Percentiles rank a stretch among this genome's conserved stretches.
Evolutionary conservation across 805 yeast species (phyloP).

Genomic region (Blastobotrys muscicola): DNA sequence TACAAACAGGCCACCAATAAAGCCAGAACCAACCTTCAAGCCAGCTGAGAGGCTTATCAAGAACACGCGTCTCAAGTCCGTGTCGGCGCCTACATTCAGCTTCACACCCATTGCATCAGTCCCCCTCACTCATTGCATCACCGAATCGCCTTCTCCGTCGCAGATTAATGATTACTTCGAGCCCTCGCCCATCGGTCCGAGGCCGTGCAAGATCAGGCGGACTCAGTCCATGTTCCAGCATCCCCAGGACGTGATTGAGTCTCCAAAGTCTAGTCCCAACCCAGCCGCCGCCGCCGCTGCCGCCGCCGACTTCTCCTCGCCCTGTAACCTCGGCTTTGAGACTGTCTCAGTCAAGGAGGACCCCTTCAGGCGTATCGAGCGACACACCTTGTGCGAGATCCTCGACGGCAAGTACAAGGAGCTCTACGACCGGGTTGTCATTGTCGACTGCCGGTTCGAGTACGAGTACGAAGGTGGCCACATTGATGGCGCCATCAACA

Average conservation of each 20-base stretch:
- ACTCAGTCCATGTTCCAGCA: slow-evolving; percentile 62
- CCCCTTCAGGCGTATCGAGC: slow-evolving; percentile 60
- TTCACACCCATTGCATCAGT: no score
- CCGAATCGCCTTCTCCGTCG: no score
- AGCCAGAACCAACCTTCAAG: no score
- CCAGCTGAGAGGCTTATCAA: no score
- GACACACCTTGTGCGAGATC: slow-evolving; percentile 46
- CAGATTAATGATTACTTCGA: no score
- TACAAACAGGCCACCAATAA: no score
- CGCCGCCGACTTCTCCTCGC: slow-evolving; percentile 9
- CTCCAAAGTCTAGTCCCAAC: neutral
- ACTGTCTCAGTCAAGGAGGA: slow-evolving; percentile 43
- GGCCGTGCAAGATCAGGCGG: slow-evolving; percentile 37
- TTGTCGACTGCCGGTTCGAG: slow-evolving; percentile 86
- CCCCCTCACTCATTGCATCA: no score
- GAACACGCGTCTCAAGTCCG: no score
- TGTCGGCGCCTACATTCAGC: no score
- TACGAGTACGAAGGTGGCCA: slow-evolving; percentile 94
- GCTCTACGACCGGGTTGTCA: slow-evolving; percentile 44
- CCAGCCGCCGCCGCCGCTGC: slow-evolving; percentile 9
- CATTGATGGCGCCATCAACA: slow-evolving; percentile 70
- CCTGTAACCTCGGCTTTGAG: slow-evolving; percentile 19
- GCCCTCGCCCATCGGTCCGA: neutral
- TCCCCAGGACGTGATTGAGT: slow-evolving; percentile 36
- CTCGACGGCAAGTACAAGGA: slow-evolving; percentile 45